phyloP scores from a whole-genome alignment of 1,284 basidiomycete species.

The Pulveroboletus sp. region DNA sequence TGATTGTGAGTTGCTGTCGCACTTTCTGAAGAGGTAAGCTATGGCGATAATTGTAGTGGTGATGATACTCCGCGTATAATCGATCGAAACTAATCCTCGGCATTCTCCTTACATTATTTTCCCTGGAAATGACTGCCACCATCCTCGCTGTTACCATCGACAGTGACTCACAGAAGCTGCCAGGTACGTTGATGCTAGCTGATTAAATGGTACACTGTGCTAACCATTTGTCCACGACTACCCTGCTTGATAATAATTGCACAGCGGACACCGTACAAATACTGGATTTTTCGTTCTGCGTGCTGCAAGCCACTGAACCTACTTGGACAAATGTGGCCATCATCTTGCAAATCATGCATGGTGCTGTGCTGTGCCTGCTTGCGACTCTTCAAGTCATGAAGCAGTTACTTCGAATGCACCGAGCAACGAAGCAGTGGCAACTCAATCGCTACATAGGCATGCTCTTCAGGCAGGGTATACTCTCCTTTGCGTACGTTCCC shows the following conservation, averaged over 20 bases:
- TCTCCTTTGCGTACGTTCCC: conserved; percentile 6
- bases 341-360: not conserved
- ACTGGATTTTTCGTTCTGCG: not conserved
- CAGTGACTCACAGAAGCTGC: not conserved
- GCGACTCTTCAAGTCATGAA: not conserved
- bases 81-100: not conserved
- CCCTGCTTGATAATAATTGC: no score
- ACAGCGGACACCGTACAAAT: not conserved
- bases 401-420: not conserved
- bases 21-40: not conserved
- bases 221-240: not conserved
- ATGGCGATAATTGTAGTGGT: not conserved
- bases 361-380: not conserved
- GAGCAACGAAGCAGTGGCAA: conserved; percentile 1
- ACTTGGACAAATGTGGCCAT: not conserved
- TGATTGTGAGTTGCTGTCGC: not conserved
- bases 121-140: not conserved
- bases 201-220: not conserved
- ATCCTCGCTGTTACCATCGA: no score
- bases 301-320: accelerated
- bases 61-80: not conserved
- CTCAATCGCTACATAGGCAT: not conserved
- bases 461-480: not conserved
- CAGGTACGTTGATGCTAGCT: not conserved
- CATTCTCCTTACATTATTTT: not conserved